phyloP scores from a whole-genome alignment of 1,139 yeast genomes.

The Pichia sp. region DNA sequence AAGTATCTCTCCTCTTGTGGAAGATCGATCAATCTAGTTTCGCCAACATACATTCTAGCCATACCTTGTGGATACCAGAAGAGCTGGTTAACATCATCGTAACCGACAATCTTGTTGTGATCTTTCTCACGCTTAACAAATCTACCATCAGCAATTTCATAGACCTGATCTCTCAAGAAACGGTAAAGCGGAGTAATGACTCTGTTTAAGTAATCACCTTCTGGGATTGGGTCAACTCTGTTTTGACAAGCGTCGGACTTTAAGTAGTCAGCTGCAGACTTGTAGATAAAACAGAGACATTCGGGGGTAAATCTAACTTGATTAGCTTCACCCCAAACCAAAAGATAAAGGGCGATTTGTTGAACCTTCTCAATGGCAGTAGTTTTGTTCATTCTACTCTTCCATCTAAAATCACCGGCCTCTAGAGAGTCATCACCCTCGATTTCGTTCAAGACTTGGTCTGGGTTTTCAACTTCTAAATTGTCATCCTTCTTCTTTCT shows the following conservation, averaged over 20 bases:
- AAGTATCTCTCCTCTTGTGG: conserved; percentile 86
- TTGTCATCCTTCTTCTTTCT: conserved; percentile 34
- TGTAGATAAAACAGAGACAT: conserved; percentile 72
- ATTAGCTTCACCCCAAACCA: conserved; percentile 90
- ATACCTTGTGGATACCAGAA: conserved; percentile 99
- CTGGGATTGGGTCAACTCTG: conserved; percentile 84
- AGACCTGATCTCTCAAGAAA: conserved; percentile 89
- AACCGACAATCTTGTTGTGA: conserved; percentile 91
- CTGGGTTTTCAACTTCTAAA: conserved; percentile 36
- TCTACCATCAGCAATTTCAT: conserved; percentile 90
- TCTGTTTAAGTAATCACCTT: conserved; percentile 92
- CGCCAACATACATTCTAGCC: conserved; percentile 83
- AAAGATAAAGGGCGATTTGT: conserved; percentile 62
- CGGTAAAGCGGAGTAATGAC: conserved; percentile 88
- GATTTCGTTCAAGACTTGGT: conserved; percentile 37
- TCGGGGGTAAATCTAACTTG: conserved; percentile 82
- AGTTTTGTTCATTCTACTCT: conserved; percentile 47
- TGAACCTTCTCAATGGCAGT: conserved; percentile 50
- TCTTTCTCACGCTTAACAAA: conserved; percentile 96
- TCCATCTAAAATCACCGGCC: conserved; percentile 59
- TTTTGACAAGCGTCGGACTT: conserved; percentile 86
- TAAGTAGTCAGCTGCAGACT: conserved; percentile 71
- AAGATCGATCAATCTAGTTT: conserved; percentile 82
- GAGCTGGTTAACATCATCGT: conserved; percentile 96
- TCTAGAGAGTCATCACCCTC: conserved; percentile 53